Conservation (phyloP, 805 yeast species). For the Candida arabinofermentans region DNA sequence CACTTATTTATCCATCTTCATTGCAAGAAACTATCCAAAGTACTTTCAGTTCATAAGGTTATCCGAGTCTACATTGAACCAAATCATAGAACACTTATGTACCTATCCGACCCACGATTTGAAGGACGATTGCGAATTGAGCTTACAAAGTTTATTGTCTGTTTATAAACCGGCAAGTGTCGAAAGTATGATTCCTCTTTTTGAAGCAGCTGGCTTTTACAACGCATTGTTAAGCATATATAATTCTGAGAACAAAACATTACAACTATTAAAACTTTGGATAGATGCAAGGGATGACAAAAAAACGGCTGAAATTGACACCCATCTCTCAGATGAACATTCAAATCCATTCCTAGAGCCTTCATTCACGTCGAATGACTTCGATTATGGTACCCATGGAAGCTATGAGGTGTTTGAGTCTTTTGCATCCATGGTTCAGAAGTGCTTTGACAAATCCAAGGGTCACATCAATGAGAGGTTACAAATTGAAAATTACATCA, state of each 20-base stretch:
- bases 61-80: conserved; percentile 52
- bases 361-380: background rate
- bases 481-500: conserved; percentile 26
- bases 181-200: conserved; percentile 42
- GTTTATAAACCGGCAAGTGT: conserved; percentile 57
- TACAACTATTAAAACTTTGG: conserved; percentile 56
- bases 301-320: conserved; percentile 1
- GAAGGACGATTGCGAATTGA: conserved; percentile 66
- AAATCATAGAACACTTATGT: conserved; percentile 49
- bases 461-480: conserved; percentile 12
- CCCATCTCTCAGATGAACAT: too few relatives aligned
- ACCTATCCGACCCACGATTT: conserved; percentile 29
- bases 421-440: conserved; percentile 23
- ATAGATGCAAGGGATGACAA: conserved; percentile 23
- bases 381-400: conserved; percentile 4
- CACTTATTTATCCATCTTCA: conserved; percentile 55
- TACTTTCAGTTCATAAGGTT: conserved; percentile 78
- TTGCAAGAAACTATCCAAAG: conserved; percentile 80
- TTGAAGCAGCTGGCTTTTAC: conserved; percentile 52
- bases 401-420: conserved; percentile 29
- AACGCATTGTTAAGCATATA: conserved; percentile 58
- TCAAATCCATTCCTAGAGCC: conserved; percentile 4
- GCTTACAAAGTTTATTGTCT: conserved; percentile 68
- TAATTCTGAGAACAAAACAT: conserved; percentile 45
- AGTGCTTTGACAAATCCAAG: conserved; percentile 19